These are phyloP conservation scores for Neurospora cerealis DNA, from an alignment of 495 filamentous ascomycete genomes.

Conservation along the genomic window DNA sequence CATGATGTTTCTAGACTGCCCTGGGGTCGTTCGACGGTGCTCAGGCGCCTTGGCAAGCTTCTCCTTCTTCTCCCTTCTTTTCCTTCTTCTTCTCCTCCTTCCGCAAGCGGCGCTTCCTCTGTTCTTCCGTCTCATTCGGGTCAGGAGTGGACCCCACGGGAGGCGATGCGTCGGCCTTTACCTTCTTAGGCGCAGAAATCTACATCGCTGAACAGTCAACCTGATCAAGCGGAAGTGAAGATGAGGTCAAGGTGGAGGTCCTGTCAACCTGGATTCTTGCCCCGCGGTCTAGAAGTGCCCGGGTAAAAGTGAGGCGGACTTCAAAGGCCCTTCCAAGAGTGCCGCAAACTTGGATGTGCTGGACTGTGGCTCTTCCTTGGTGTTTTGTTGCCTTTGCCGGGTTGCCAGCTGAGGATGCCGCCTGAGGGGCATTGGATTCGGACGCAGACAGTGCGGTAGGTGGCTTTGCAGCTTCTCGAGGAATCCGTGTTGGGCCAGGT, in stretches of 20 bases:
- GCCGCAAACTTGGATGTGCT: slow-evolving; percentile 27
- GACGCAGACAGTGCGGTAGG: slow-evolving; percentile 5
- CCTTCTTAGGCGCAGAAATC: slow-evolving; percentile 52
- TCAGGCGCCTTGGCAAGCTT: background rate
- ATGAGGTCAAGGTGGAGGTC: no score
- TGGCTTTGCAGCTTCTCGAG: slow-evolving; percentile 6
- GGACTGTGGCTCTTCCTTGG: slow-evolving; percentile 20
- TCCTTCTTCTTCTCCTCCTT: slow-evolving; percentile 47
- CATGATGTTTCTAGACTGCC: background rate
- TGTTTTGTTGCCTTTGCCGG: slow-evolving; percentile 9
- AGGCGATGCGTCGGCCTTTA: slow-evolving; percentile 22
- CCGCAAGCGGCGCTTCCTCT: slow-evolving; percentile 60
- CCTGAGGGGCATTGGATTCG: slow-evolving; percentile 1
- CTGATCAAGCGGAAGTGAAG: no score
- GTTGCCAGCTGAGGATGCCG: background rate
- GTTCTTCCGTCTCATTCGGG: slow-evolving; percentile 63
- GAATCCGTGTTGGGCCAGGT: background rate
- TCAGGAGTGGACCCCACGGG: slow-evolving; percentile 39
- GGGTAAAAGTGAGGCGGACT: no score
- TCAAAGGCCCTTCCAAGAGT: slow-evolving; percentile 37
- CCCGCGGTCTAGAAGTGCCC: no score
- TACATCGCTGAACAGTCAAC: slow-evolving; percentile 7
- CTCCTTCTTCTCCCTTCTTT: background rate
- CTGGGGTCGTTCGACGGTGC: background rate
- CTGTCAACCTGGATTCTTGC: no score